These are phyloP conservation scores for Yueomyces sinensis DNA, from an alignment of 805 yeast genomes.

Conservation along the genomic window DNA sequence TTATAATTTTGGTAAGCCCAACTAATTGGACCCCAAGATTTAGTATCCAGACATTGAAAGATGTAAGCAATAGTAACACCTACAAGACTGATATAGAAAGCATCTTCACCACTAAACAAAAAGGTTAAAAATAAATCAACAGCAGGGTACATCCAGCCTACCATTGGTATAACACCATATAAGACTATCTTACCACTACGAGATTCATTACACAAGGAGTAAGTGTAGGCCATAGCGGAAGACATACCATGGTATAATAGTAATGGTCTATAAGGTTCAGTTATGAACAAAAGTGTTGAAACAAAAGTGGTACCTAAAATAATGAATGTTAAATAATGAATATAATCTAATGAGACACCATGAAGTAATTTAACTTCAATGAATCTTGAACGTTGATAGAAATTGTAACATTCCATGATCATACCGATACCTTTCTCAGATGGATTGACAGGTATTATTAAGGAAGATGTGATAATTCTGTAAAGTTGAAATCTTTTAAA, in stretches of 20 bases:
- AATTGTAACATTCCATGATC: constrained; percentile 13
- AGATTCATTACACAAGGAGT: constrained; percentile 35
- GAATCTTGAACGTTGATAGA: constrained; percentile 16
- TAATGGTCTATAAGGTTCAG: constrained; percentile 6
- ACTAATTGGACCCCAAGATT: constrained; percentile 34
- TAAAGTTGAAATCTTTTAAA: not conserved
- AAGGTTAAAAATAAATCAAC: constrained; percentile 27
- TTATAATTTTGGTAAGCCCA: constrained; percentile 9
- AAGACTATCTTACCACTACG: constrained; percentile 32
- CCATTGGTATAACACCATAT: constrained; percentile 38
- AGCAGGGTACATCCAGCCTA: constrained; percentile 41
- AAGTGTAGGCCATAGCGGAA: constrained; percentile 36
- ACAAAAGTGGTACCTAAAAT: constrained; percentile 6
- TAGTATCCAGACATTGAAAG: constrained; percentile 50
- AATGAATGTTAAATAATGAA: constrained; percentile 15
- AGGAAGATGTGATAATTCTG: not conserved
- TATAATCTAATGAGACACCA: constrained; percentile 13
- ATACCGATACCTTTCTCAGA: not conserved
- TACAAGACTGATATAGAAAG: constrained; percentile 29
- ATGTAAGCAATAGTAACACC: constrained; percentile 47
- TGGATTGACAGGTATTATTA: not conserved
- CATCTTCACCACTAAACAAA: constrained; percentile 28
- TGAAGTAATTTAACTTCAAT: constrained; percentile 14
- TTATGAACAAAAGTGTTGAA: constrained; percentile 2
- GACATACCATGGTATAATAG: constrained; percentile 15